Percentiles rank a stretch among this genome's conserved stretches.
Evolutionary conservation across 73 alveolate genomes (phyloP).

Genomic region (Paraurostyla sp.): DNA sequence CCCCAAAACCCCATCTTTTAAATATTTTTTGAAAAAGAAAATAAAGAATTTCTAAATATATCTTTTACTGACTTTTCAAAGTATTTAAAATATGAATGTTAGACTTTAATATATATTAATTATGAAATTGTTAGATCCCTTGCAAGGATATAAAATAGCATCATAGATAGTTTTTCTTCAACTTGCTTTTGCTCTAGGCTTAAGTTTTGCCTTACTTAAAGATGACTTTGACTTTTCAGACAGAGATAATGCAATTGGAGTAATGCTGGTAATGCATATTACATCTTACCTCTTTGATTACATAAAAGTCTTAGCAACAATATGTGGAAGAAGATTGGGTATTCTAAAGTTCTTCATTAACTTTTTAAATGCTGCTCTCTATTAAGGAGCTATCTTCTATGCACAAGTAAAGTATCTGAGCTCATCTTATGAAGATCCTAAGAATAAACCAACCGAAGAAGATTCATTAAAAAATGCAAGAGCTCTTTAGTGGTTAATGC

Average conservation of each 20-base stretch:
- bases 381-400: conserved; percentile 44
- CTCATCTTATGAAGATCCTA: background rate
- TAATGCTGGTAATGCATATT: conserved; percentile 16
- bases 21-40: too few species aligned
- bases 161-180: conserved; percentile 14
- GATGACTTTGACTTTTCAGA: background rate
- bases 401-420: conserved; percentile 31
- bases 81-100: too few species aligned
- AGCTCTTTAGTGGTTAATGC: background rate
- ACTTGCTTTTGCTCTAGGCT: conserved; percentile 26
- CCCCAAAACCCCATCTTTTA: too few species aligned
- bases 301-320: background rate
- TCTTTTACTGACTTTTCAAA: too few species aligned
- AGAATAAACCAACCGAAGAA: background rate
- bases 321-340: background rate
- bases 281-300: conserved; percentile 26
- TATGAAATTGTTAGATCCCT: conserved; percentile 36
- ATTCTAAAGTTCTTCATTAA: background rate
- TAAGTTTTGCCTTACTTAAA: background rate
- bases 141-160: conserved; percentile 17
- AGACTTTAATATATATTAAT: too few species aligned
- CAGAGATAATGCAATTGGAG: conserved; percentile 6
- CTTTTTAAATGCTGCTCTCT: conserved; percentile 3
- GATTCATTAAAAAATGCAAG: background rate
- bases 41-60: too few species aligned